Evolutionary conservation across 768 basidiomycete species (phyloP).

Genomic region (Leccinum fibrillosum): DNA sequence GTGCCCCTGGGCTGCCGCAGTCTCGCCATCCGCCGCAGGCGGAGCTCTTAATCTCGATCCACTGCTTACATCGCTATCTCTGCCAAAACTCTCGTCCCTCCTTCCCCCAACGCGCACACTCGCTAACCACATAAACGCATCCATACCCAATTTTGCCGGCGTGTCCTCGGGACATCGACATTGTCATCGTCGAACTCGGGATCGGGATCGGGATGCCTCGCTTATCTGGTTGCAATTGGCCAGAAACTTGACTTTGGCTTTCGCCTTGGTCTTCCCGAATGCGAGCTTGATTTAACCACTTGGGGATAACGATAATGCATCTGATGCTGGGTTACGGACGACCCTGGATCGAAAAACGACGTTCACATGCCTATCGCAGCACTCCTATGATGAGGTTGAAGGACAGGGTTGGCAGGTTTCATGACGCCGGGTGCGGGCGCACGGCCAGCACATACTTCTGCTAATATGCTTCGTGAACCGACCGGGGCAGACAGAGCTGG

Average conservation of each 20-base stretch:
- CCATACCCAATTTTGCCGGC: constrained; percentile 48
- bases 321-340: constrained; percentile 20
- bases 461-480: constrained; percentile 63
- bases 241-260: constrained; percentile 1
- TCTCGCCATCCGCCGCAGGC: constrained; percentile 17
- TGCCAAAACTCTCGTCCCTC: constrained; percentile 55
- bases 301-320: constrained; percentile 36
- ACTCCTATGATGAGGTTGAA: constrained; percentile 34
- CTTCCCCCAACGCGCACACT: constrained; percentile 63
- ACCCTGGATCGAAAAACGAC: constrained; percentile 33
- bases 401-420: constrained; percentile 23
- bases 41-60: constrained; percentile 41
- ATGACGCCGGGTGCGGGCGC: constrained; percentile 24
- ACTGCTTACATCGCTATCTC: constrained; percentile 45
- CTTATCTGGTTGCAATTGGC: constrained; percentile 12
- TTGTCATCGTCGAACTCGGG: constrained; percentile 34
- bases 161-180: constrained; percentile 51
- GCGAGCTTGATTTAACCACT: constrained; percentile 3
- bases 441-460: constrained; percentile 61
- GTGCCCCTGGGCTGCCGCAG: constrained; percentile 4
- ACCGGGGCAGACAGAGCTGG: constrained; percentile 64
- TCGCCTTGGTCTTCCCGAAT: constrained; percentile 15
- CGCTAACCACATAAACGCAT: constrained; percentile 68
- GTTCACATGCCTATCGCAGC: constrained; percentile 31
- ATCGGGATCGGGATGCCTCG: constrained; percentile 14